Conservation (phyloP, 805 yeast species). For the Sugiyamaella marilandica region DNA sequence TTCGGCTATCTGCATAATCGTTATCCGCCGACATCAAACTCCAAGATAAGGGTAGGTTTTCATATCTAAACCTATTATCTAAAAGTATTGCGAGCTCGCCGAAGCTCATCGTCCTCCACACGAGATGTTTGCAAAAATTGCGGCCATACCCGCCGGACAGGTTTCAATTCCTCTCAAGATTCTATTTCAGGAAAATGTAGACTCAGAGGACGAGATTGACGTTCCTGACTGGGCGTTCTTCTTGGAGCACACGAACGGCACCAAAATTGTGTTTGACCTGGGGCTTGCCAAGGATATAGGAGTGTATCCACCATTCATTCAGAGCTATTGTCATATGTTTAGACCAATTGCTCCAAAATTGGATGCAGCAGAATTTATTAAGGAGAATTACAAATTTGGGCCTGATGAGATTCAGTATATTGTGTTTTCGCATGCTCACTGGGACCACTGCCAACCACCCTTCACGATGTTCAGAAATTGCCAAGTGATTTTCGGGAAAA, state of each 20-base stretch:
- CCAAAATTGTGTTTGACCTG: constrained; percentile 2
- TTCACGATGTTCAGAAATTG: not conserved
- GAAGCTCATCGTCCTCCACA: not conserved
- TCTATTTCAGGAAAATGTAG: not conserved
- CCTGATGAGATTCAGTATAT: not conserved
- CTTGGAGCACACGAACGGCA: constrained; percentile 1
- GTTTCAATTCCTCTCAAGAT: not conserved
- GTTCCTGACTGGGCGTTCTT: not conserved
- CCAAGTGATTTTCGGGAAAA: not conserved
- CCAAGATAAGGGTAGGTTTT: no score
- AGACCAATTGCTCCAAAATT: not conserved
- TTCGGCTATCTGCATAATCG: no score
- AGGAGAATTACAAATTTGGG: not conserved
- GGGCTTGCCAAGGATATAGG: constrained; percentile 2
- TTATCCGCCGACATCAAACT: no score
- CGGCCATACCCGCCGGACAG: not conserved
- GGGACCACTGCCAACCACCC: not conserved
- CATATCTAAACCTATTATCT: no score
- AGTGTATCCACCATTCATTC: not conserved
- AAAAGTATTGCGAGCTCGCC: no score
- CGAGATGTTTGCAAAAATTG: not conserved
- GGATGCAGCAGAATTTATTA: not conserved
- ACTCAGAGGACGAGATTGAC: not conserved
- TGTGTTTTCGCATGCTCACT: constrained; percentile 1
- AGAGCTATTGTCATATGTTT: not conserved